Conservation (phyloP, 2,329 filamentous ascomycete genomes). For the Fusarium irregulare region DNA sequence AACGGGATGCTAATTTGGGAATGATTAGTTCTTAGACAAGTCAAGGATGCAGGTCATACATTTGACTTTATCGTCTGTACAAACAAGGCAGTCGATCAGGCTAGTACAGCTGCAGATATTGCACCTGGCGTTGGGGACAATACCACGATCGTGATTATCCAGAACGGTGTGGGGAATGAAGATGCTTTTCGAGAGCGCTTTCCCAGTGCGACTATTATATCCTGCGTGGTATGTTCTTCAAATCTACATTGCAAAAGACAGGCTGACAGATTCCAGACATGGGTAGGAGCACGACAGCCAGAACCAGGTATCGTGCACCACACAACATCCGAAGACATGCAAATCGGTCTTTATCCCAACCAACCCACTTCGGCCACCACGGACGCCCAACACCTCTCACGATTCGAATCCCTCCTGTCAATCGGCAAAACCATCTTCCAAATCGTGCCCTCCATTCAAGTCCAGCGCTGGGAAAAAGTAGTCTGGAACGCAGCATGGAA, state of each 20-base stretch:
- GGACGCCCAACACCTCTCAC: constrained; percentile 54
- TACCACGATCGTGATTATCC: constrained; percentile 68
- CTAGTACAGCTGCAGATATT: constrained; percentile 35
- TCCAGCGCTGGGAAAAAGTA: constrained; percentile 69
- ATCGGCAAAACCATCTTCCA: constrained; percentile 58
- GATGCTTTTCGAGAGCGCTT: constrained; percentile 62
- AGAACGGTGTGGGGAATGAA: constrained; percentile 72
- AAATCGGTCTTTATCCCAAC: constrained; percentile 65
- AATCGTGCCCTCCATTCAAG: constrained; percentile 66
- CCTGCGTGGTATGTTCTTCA: constrained; percentile 60
- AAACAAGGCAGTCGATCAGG: constrained; percentile 39
- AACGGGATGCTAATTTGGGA: neutral
- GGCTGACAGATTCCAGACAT: constrained; percentile 51
- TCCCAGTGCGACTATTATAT: constrained; percentile 64
- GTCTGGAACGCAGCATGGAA: constrained; percentile 72
- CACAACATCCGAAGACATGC: constrained; percentile 63
- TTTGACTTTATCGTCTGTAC: constrained; percentile 41
- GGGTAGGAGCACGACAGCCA: constrained; percentile 64
- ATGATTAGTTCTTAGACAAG: constrained; percentile 22
- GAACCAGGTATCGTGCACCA: constrained; percentile 62
- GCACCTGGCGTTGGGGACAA: constrained; percentile 51
- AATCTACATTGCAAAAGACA: rapidly evolving
- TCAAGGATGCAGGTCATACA: constrained; percentile 17
- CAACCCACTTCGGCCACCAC: constrained; percentile 32
- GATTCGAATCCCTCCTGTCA: constrained; percentile 55